Percentiles rank a stretch among this genome's conserved stretches.
Conservation (phyloP, 2,329 filamentous ascomycete genomes). For the Paramyrothecium roridum region DNA sequence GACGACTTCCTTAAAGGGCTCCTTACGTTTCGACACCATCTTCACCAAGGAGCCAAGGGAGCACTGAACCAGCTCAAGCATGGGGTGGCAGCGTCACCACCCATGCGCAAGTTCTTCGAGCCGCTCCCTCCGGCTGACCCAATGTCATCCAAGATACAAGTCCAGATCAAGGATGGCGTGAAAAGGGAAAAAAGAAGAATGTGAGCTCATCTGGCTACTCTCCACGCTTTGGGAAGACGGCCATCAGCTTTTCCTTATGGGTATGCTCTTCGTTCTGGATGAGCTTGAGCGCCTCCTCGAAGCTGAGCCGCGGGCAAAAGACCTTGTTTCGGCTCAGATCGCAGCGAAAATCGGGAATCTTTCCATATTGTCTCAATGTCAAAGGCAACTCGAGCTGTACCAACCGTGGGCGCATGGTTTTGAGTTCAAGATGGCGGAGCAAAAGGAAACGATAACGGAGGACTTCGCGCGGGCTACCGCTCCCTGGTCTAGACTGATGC, state of each 20-base stretch:
- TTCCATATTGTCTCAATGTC: conserved; percentile 40
- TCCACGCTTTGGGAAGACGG: conserved; percentile 32
- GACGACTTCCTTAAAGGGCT: conserved; percentile 31
- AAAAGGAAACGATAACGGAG: conserved; percentile 17
- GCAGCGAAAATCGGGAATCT: conserved; percentile 37
- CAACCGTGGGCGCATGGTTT: conserved; percentile 45
- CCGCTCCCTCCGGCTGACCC: conserved; percentile 19
- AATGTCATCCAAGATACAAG: conserved; percentile 15
- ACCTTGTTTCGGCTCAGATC: conserved; percentile 34
- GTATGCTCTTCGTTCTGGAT: conserved; percentile 37
- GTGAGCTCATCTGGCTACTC: conserved; percentile 33
- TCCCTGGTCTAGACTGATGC: conserved; percentile 8
- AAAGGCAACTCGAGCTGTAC: conserved; percentile 41
- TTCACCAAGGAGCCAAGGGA: conserved; percentile 27
- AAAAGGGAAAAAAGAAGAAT: conserved; percentile 14
- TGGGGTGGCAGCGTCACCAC: conserved; percentile 32
- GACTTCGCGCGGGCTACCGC: conserved; percentile 15
- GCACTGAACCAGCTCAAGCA: conserved; percentile 19
- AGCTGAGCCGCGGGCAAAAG: conserved; percentile 27
- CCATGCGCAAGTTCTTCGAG: conserved; percentile 30
- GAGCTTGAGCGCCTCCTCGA: conserved; percentile 43
- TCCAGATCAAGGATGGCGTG: conserved; percentile 9
- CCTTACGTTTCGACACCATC: conserved; percentile 34
- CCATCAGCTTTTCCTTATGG: conserved; percentile 22
- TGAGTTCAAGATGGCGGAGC: conserved; percentile 21